Evolutionary conservation across 1,284 basidiomycete genomes (phyloP), one percentile per base, ranked within the genome.

Genomic region (Coriolopsis trogii): DNA sequence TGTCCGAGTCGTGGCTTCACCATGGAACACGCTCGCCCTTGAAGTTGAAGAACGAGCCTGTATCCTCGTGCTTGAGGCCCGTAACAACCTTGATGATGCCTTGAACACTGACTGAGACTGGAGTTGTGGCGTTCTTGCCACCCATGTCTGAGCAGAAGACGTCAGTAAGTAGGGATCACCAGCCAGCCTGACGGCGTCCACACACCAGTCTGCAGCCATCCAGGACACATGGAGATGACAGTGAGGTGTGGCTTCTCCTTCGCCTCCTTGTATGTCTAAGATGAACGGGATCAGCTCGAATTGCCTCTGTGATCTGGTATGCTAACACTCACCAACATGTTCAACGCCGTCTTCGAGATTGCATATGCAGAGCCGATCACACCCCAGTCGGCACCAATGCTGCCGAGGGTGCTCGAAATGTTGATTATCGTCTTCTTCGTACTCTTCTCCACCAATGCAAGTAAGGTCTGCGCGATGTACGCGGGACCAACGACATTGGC

Each of bases 401-500:
- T 72, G 8, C 59, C 67, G 6, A 70, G 47, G n/a, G 63, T 63
- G 45, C 64, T 69, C 31, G 67, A 61, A 45, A 70, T 59, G 55
- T 75, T 73, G 43, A 70, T 53, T 26, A 76, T 64, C 16, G 70
- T 69, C 53, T 68, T 71, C 36, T 56, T 53, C 41, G 51, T 49
- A 20, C 70, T 64, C 47, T 61, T 60, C 56, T 70, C 65, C 18
- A 75, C 53, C 16, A 60, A 62, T 4, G 64, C 67, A 5, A 69
- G 58, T 47, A 67, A 66, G 21, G 60, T 49, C 51, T 68, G 66
- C 23, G 64, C 59, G 21, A 73, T 54, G 25, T 68, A 55, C 6
- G 65, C 70, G 4, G 66, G 69, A 3, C 68, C 73, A 37, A 66
- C 55, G 43, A 71, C 65, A 55, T 74, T 72, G n/a, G 63, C 61